Evolutionary conservation across 2,329 filamentous ascomycete species (phyloP).

Genomic region (Phoma sp.): DNA sequence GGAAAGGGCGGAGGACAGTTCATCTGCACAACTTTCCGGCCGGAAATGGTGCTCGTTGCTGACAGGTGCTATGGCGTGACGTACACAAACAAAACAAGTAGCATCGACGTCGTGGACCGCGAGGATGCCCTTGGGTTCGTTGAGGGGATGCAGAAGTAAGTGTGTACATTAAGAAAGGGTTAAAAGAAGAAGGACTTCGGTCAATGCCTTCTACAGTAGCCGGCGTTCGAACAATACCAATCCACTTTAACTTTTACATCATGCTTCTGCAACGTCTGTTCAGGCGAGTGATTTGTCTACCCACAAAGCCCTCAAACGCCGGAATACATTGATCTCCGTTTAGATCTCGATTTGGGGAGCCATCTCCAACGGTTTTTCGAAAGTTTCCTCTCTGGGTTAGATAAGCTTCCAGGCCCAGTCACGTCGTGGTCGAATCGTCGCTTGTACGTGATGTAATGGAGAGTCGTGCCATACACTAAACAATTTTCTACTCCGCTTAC

Average conservation of each 20-base stretch:
- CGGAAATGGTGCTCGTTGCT: constrained; percentile 92
- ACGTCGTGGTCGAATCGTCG: too few species aligned
- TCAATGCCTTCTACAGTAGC: background rate
- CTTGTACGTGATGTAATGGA: too few species aligned
- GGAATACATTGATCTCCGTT: too few species aligned
- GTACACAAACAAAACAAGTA: constrained; percentile 89
- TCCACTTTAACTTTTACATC: too few species aligned
- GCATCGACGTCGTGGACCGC: constrained; percentile 85
- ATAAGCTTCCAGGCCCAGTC: too few species aligned
- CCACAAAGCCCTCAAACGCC: too few species aligned
- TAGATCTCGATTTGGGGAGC: too few species aligned
- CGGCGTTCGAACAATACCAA: constrained; percentile 9
- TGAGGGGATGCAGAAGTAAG: constrained; percentile 72
- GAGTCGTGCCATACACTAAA: too few species aligned
- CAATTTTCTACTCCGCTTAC: too few species aligned
- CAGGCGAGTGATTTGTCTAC: background rate
- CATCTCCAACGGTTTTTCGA: too few species aligned
- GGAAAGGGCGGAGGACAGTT: constrained; percentile 72
- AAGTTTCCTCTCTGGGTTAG: too few species aligned
- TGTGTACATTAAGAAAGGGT: background rate
- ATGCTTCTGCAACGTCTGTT: background rate
- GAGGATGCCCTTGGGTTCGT: constrained; percentile 94
- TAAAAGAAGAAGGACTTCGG: background rate
- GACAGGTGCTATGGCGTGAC: constrained; percentile 98
- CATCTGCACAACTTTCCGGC: constrained; percentile 98